Evolutionary conservation across 495 filamentous ascomycete genomes (phyloP), one percentile per base, ranked within the genome.

Genomic region (Bryoglossum gracile): DNA sequence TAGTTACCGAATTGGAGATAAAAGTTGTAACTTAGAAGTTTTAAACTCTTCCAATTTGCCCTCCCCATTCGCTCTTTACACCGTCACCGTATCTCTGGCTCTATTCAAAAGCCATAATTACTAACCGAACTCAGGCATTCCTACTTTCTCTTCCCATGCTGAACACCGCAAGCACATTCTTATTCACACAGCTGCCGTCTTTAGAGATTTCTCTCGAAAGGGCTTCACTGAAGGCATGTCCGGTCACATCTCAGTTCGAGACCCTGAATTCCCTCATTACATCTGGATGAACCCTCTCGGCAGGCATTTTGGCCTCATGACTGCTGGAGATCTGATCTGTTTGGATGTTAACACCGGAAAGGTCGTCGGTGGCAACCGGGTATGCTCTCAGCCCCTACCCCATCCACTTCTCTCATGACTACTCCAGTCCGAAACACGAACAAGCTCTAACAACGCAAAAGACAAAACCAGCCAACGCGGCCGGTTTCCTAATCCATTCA

Each of bases 401-500:
- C 26, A 30, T 30, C 26, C 26, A 30, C 14, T 16, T 38, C n/a
- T 38, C 35, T 38, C 14, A 4, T 25, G 14, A 8, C 11, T 25
- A 0, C 5, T 28, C 8, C 14, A 25, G 2, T 37, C 18, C 22
- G 40, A 9, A 1, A 37, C 19, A 2, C n/a, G 11, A 17, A 46
- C 8, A 33, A 32, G n/a, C 2, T 13, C 4, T 40, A 13, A n/a
- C n/a, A n/a, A n/a, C n/a, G n/a, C n/a, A n/a, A 17, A 21, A 30
- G 65, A 60, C 18, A 5, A 61, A 60, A 19, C 59, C 68, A 14
- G 68, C 77, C 52, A 87, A 87, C 62, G 76, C 79, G 18, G 81
- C 84, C 3, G 84, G 81, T 2, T 87, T 83, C 58, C 68, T 79
- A 49, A 88, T 88, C 57, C 84, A 80, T 58, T 67, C 66, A 16